A percentile compares a stretch with the other conserved stretches of the same genome.
These are phyloP conservation scores for Tylopilus intermedius DNA, from an alignment of 768 basidiomycete genomes.

Conservation along the genomic window DNA sequence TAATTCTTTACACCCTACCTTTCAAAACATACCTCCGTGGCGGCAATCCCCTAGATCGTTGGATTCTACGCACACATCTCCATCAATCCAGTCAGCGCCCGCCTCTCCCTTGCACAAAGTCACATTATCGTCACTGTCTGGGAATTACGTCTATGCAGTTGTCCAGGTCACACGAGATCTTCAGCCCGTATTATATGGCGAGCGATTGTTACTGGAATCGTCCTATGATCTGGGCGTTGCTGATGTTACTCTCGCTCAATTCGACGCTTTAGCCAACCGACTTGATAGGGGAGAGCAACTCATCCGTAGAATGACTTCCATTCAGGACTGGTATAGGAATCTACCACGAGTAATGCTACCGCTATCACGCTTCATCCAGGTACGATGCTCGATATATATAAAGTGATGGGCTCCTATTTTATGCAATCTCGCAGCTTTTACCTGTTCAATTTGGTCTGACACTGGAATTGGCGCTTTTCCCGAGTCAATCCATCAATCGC, in stretches of 20 bases:
- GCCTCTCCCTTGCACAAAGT: conserved; percentile 51
- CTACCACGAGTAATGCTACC: conserved; percentile 60
- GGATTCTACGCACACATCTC: conserved; percentile 64
- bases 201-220: conserved; percentile 70
- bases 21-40: conserved; percentile 35
- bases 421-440: conserved; percentile 41
- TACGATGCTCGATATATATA: conserved; percentile 31
- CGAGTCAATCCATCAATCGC: conserved; percentile 44
- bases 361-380: conserved; percentile 71
- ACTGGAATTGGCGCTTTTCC: conserved; percentile 71
- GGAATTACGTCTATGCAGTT: conserved; percentile 80
- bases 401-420: conserved; percentile 1
- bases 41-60: conserved; percentile 30
- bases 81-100: conserved; percentile 54
- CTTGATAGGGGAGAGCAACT: conserved; percentile 40
- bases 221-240: conserved; percentile 74
- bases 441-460: conserved; percentile 66
- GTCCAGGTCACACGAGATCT: conserved; percentile 91
- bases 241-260: conserved; percentile 81
- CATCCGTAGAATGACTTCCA: conserved; percentile 27
- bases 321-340: conserved; percentile 43
- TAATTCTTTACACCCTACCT: conserved; percentile 29
- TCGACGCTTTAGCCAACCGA: conserved; percentile 56
- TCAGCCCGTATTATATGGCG: conserved; percentile 79
- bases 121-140: conserved; percentile 85